Evolutionary conservation across 2,329 filamentous ascomycete genomes (phyloP), one percentile per base, ranked within the genome.

Genomic region (Ophiocordyceps camponoti-saundersi): DNA sequence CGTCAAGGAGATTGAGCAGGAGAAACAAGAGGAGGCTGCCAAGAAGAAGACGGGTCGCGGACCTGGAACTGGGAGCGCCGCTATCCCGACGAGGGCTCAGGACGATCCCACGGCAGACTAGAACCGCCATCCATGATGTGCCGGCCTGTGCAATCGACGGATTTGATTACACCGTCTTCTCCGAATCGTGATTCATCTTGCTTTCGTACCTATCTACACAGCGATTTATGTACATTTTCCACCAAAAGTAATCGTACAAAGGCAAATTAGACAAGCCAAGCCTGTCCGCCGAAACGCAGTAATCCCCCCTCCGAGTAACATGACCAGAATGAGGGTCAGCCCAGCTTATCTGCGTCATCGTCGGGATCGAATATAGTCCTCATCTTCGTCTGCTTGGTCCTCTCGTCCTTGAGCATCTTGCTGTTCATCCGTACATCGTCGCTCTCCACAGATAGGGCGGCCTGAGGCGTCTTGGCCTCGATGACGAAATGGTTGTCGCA

Each of bases 401-500:
- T 75, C 23, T 95, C 88, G 61, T 98, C 92, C 68, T 82, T 93
- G 56, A 98, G 71, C 86, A 98, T 95, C 68, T 84, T 78, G 57
- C 77, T 78, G 65, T 98, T 86, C 56, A 89, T 75, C 50, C 92
- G 74, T 3, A 81, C 80, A 66, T 98, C 93, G 52, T 93, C 90
- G 50, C 90, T 85, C 69, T 98, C 92, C 46, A 98, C 76, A 53
- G 89, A 79, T 46, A 98, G 67, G 34, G 83, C 76, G 11, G 89
- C 77, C 65, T 93, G 85, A 21, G 92, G 86, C 5, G 82, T 85
- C 55, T 83, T 66, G 46, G 92, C 93, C 5, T 96, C 89, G 52
- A 98, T 72, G 39, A 98, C 84, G 60, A 89, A 98, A 66, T 98
- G 93, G 68, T 98, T 98, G 62, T 98, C 92, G 71, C 92, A 98